Evolutionary conservation across 2,329 filamentous ascomycete genomes (phyloP).

Genomic region (Epichloe elymi): DNA sequence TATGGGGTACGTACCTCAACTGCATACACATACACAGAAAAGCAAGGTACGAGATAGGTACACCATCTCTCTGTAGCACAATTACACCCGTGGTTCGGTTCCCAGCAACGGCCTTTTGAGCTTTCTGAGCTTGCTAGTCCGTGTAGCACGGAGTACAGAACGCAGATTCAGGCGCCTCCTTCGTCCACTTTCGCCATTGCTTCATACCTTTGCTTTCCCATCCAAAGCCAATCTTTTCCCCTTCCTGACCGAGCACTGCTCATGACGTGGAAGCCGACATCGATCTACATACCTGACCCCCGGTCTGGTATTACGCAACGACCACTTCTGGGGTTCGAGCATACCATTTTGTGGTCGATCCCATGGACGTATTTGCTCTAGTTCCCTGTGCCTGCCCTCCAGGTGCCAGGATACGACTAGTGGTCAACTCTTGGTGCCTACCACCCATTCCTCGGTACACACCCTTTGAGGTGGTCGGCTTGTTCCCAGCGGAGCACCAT

Average conservation of each 20-base stretch:
- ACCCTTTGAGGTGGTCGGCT: neutral
- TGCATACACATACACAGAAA: neutral
- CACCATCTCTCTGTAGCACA: neutral
- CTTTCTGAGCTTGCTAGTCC: neutral
- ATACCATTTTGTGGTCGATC: neutral
- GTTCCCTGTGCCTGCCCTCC: neutral
- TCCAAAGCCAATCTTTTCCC: neutral
- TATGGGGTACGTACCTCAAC: neutral
- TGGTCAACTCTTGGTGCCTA: neutral
- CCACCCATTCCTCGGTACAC: slow-evolving; percentile 1
- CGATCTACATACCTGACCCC: neutral
- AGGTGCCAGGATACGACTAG: neutral
- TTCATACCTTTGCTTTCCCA: neutral
- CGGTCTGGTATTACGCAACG: neutral
- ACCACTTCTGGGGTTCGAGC: neutral
- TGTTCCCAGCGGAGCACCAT: neutral
- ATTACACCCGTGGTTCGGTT: neutral
- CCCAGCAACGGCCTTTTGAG: neutral
- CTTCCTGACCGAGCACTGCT: neutral
- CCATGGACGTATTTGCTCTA: neutral
- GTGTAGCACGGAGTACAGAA: neutral
- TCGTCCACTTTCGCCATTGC: neutral
- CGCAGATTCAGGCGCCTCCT: neutral
- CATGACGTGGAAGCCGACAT: neutral
- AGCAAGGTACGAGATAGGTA: neutral